phyloP scores from a whole-genome alignment of 345 rosid genomes.

The Limnanthes douglasii region DNA sequence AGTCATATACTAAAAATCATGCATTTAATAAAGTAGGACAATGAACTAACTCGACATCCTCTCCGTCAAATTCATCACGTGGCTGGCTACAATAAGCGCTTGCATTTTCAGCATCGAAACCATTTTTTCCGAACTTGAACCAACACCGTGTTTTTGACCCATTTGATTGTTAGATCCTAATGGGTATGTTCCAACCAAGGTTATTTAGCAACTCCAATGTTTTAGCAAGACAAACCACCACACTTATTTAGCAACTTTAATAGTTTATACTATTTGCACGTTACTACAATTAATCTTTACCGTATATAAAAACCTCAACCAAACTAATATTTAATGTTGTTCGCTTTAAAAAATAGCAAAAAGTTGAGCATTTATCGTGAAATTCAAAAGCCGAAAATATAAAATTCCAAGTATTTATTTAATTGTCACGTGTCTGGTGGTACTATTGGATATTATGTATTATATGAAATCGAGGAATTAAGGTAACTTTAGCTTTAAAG shows the following conservation, averaged over 20 bases:
- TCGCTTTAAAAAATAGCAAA: slow-evolving; percentile 18
- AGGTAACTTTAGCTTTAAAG: too few species aligned
- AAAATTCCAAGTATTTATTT: too few species aligned
- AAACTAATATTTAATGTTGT: slow-evolving; percentile 9
- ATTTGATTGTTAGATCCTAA: slow-evolving; percentile 46
- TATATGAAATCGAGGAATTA: too few species aligned
- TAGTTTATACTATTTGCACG: slow-evolving; percentile 26
- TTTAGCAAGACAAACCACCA: too few species aligned
- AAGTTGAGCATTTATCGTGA: too few species aligned
- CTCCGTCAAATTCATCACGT: slow-evolving; percentile 85
- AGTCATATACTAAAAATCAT: neutral
- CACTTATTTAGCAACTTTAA: slow-evolving; percentile 17
- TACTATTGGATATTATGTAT: too few species aligned
- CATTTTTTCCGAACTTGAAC: slow-evolving; percentile 82
- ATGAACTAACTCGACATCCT: slow-evolving; percentile 87
- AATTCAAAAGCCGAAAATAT: too few species aligned
- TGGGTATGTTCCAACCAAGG: slow-evolving; percentile 17
- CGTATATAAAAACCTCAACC: slow-evolving; percentile 8
- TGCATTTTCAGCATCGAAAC: slow-evolving; percentile 87
- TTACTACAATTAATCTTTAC: slow-evolving; percentile 23
- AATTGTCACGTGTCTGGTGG: too few species aligned
- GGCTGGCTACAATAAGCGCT: slow-evolving; percentile 87
- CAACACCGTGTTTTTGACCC: slow-evolving; percentile 60
- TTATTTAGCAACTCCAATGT: slow-evolving; percentile 33
- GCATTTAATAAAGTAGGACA: slow-evolving; percentile 1